These are phyloP conservation scores for Epichloe hybrida DNA, from an alignment of 2,329 filamentous ascomycete species.

Conservation along the genomic window DNA sequence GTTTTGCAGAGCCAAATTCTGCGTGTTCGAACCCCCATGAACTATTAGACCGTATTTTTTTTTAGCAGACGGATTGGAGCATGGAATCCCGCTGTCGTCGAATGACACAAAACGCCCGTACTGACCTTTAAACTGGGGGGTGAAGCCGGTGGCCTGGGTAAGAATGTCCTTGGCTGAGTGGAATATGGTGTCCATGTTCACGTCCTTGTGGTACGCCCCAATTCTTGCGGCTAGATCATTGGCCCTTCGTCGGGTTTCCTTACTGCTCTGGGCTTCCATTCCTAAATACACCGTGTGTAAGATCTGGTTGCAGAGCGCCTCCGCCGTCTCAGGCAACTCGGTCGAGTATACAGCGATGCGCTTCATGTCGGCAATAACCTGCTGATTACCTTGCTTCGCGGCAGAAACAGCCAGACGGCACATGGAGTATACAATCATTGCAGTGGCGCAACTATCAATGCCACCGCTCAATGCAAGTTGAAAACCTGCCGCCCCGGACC, in stretches of 20 bases:
- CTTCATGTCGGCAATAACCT: slow-evolving; percentile 14
- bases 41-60: slow-evolving; percentile 12
- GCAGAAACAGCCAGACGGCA: slow-evolving; percentile 42
- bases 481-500: slow-evolving; percentile 37
- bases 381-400: slow-evolving; percentile 22
- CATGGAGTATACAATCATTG: slow-evolving; percentile 30
- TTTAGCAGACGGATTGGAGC: slow-evolving; percentile 1
- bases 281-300: slow-evolving; percentile 43
- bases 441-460: slow-evolving; percentile 40
- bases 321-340: slow-evolving; percentile 38
- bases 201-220: slow-evolving; percentile 57
- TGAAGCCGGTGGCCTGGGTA: slow-evolving; percentile 41
- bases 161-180: slow-evolving; percentile 46
- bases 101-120: slow-evolving; percentile 22
- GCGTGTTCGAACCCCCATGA: slow-evolving; percentile 42
- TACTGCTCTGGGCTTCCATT: slow-evolving; percentile 44
- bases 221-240: slow-evolving; percentile 47
- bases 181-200: slow-evolving; percentile 49
- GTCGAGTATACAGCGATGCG: slow-evolving; percentile 7
- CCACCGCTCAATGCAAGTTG: slow-evolving; percentile 41
- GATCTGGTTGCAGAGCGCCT: slow-evolving; percentile 37
- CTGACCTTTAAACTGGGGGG: slow-evolving; percentile 34
- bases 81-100: neutral
- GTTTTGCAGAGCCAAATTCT: slow-evolving; percentile 52
- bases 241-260: slow-evolving; percentile 54